Base-by-base conservation (phyloP, 2,329 filamentous ascomycete species). In the Laburnicola sp. region DNA sequence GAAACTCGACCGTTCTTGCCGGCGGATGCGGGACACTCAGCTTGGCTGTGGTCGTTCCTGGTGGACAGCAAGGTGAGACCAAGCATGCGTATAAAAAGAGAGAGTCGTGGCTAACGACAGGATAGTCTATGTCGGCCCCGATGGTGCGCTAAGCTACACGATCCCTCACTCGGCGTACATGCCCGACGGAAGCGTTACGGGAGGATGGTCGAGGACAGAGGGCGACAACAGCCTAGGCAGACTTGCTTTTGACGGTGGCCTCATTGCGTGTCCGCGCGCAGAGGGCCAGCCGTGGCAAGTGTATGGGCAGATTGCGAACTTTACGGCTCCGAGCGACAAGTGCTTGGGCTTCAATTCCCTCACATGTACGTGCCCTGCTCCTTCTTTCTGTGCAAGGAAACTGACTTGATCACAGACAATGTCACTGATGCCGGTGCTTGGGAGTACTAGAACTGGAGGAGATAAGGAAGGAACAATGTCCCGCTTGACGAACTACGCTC, bases 61-160 rank as follows among this genome's bases (percentile, higher is more conserved):
- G 85, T 26, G 85, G 86, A 25, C 85, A 88, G 61, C 71, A 77
- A 50, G 76, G 62, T 65, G 53, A 11, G 51, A 47, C 11, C 11
- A 11, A 26, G 3, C 37, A 26, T 39, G 3, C 37, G 11, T n/a
- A 6, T 4, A 3, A 16, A 9, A 39, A 6, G n/a, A 25, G 21
- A 23, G 31, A 23, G 16, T 8, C 16, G 23, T 23, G 16, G 35
- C 53, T 59, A 38, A 58, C 36, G 7, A 32, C 8, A 25, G 41
- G 10, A 31, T 42, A 66, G 69, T 86, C 59, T 88, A 83, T 67
- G 76, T 87, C 50, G 74, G 71, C 2, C 74, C 78, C 3, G 68
- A 76, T 25, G 86, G 85, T 4, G 73, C 76, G 7, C 67, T 88
- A 50, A 74, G 76, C 48, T 87, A 82, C 72, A 82, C 83, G 0